phyloP scores from a whole-genome alignment of 1,284 basidiomycete species.

The Lentinula novae-zelandiae region DNA sequence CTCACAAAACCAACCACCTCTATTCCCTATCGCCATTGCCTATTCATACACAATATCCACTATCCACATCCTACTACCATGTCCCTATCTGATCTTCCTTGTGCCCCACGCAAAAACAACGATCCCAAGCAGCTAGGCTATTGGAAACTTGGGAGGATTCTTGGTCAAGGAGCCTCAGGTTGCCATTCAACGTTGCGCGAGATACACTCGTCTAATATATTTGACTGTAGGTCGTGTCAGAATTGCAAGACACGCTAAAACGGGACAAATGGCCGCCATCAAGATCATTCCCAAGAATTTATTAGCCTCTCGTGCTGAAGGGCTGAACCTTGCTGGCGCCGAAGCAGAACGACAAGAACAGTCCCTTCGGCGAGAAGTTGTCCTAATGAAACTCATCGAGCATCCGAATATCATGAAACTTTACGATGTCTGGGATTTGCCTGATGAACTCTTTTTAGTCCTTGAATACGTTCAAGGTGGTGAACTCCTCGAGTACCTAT shows the following conservation, averaged over 20 bases:
- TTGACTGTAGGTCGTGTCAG: conserved; percentile 78
- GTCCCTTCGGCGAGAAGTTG: conserved; percentile 94
- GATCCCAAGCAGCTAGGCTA: conserved; percentile 84
- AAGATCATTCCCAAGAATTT: conserved; percentile 93
- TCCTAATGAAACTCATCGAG: conserved; percentile 98
- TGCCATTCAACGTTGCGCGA: conserved; percentile 21
- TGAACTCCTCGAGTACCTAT: conserved; percentile 93
- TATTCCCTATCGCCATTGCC: conserved; percentile 17
- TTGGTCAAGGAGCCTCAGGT: conserved; percentile 92
- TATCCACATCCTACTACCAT: conserved; percentile 18
- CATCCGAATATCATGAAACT: conserved; percentile 94
- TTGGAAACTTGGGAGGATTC: conserved; percentile 92
- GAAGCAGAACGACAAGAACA: conserved; percentile 67
- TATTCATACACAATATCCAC: conserved; percentile 7
- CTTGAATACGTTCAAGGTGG: conserved; percentile 98
- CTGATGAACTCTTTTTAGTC: conserved; percentile 86
- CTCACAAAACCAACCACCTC: not conserved
- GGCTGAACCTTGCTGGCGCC: conserved; percentile 66
- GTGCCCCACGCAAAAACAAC: conserved; percentile 27
- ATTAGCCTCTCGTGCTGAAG: conserved; percentile 62
- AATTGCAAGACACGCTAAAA: conserved; percentile 85
- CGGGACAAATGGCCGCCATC: conserved; percentile 90
- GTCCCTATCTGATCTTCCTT: conserved; percentile 21
- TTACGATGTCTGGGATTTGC: conserved; percentile 98
- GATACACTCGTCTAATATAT: not conserved